Base-by-base conservation (phyloP, 2,329 filamentous ascomycete genomes). In the Aspergillus sp. region DNA sequence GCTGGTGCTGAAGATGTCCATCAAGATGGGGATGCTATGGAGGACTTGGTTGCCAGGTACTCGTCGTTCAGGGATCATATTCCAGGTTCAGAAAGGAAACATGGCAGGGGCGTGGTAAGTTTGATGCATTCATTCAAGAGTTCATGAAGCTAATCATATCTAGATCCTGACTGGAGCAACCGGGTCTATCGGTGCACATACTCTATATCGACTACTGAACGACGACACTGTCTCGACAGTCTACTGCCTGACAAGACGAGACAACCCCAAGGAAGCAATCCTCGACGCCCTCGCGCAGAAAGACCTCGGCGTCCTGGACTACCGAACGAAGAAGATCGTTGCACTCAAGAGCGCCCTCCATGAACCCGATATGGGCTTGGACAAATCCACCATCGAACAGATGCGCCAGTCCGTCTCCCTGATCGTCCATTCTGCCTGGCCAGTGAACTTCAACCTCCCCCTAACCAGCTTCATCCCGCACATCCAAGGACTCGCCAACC, bases 341-440 rank as follows among this genome's bases (percentile, higher is more conserved):
- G 70, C 81, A 0, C 56, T 79, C 8, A 71, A 64, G 58, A 70
- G 75, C 32, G 61, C 66, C 22, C 71, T 83, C 9, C 71, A 76
- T 34, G 66, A 78, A 26, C 58, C 71, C 2, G 60, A 67, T 4
- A 73, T 83, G 2, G 80, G 80, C 3, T 64, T 83, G 1, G 60
- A 66, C 20, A 48, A 67, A 11, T 58, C 64, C 4, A 64, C 68
- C n/a, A 76, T 80, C 56, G 44, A 64, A 3, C 56, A 70, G 26
- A 71, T 83, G 50, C 73, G 73, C 5, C 52, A 65, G 20, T 69
- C 76, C 45, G 73, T 76, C 1, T 78, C 79, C 3, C 69, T 75
- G 12, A 77, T 84, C 43, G 76, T 83, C 48, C 81, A 84, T 64
- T 73, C 80, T 2, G 81, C 81, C 15, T 84, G 82, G 82, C 78